Base-by-base conservation (phyloP, 2,329 filamentous ascomycete species). In the Neonectria magnoliae region DNA sequence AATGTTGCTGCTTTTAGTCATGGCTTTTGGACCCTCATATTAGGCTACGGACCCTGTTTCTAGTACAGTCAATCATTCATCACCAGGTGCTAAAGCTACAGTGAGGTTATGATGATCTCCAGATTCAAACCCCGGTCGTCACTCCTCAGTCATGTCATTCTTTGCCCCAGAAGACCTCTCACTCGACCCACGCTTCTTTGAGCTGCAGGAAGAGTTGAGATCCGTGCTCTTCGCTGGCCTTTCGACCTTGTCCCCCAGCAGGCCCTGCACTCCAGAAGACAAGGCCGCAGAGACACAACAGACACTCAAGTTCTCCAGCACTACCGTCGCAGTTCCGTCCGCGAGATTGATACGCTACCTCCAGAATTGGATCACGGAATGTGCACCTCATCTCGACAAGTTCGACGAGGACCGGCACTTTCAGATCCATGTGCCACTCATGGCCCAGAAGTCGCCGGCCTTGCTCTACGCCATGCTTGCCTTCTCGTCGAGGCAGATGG, bases 391-490 rank as follows among this genome's bases (percentile, higher is more conserved):
- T 27, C 65, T 88, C 4, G 86, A 88, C 68, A 88, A 87, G 74
- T 87, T 87, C 56, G 86, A 88, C 62, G 78, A 80, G 29, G 76
- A 83, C 14, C 82, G 83, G 13, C 81, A 83, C 48, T 88, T 88
- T 69, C 82, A 83, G 18, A 81, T 83, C 1, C 80, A 84, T 11
- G 76, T 88, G 3, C 83, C 85, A 0, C 75, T 83, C 2, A 74
- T 87, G 31, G 84, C 85, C 1, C 81, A 81, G 45, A 78, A 76
- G 25, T 82, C 82, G 25, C 76, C 80, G 0, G 76, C 82, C 25
- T 67, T 87, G 3, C 74, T 82, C 3, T 84, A 84, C 63, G 83
- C 84, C 0, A 80, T 88, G 33, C 76, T 88, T 6, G 85, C 86
- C 1, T 81, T 88, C 7, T 87, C 84, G 0, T 83, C 85, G 3